phyloP scores from a whole-genome alignment of 495 filamentous ascomycete genomes.

The Neurospora sp. region DNA sequence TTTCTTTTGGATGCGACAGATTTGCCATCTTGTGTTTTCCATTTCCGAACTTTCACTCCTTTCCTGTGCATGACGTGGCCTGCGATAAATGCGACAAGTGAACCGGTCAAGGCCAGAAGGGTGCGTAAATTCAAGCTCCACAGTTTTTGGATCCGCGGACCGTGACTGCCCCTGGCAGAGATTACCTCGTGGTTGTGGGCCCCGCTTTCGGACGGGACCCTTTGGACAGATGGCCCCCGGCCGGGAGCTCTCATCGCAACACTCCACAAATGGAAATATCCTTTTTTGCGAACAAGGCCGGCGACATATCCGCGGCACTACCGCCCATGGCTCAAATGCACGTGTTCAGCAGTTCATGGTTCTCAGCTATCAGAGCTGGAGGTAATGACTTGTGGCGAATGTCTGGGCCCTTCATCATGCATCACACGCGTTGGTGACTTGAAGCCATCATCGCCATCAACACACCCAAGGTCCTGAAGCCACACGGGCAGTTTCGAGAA shows the following conservation, averaged over 20 bases:
- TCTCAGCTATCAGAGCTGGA: not conserved
- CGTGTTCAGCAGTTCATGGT: not conserved
- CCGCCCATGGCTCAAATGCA: not conserved
- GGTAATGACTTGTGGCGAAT: no score
- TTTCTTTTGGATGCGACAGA: not conserved
- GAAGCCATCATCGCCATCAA: not conserved
- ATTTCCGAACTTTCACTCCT: not conserved
- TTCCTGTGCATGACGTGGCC: not conserved
- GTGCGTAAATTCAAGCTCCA: not conserved
- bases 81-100: not conserved
- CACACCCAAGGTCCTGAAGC: slow-evolving; percentile 1
- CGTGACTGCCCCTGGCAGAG: not conserved
- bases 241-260: not conserved
- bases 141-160: not conserved
- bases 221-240: not conserved
- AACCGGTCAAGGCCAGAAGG: not conserved
- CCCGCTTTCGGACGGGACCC: not conserved
- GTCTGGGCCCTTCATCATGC: not conserved
- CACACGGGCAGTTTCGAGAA: slow-evolving; percentile 5
- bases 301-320: not conserved
- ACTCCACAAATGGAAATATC: not conserved
- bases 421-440: not conserved
- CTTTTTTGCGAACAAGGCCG: not conserved
- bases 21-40: not conserved
- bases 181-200: not conserved